Conservation (phyloP, 306 rosid genomes). For the Ochetophila trinervis region DNA sequence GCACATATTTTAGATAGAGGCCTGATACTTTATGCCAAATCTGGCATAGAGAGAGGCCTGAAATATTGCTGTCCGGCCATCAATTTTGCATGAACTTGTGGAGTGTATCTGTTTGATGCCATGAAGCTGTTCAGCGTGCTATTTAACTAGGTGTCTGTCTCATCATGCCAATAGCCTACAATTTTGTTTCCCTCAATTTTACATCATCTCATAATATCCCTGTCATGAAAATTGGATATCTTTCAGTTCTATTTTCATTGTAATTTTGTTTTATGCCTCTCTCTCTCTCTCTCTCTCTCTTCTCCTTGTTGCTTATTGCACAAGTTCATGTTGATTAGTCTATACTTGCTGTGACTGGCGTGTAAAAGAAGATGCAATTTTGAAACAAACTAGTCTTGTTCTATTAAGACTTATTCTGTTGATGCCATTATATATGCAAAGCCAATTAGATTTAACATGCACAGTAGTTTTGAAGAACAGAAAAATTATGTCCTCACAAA, state of each 20-base stretch:
- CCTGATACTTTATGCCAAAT: no score
- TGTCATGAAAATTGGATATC: constrained; percentile 4
- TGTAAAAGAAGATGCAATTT: constrained; percentile 19
- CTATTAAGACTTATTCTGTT: neutral
- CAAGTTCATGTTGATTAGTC: constrained; percentile 4
- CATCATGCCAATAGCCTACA: constrained; percentile 1
- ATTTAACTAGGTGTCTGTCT: neutral
- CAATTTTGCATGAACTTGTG: neutral
- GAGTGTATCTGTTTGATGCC: neutral
- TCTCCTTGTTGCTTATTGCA: constrained; percentile 5
- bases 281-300: neutral
- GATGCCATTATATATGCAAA: no score
- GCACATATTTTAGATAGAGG: neutral
- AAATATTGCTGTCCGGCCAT: neutral
- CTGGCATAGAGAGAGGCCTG: no score
- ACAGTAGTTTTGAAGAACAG: no score
- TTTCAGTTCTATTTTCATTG: neutral
- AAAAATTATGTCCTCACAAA: no score
- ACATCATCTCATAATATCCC: no score
- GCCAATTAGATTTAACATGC: no score
- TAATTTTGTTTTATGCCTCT: neutral
- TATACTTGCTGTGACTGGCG: constrained; percentile 8
- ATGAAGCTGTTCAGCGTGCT: neutral
- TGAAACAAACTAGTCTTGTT: constrained; percentile 6
- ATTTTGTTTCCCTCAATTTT: constrained; percentile 22